Evolutionary conservation across 1,139 yeast genomes (phyloP).

Genomic region (Kodamaea plutei): DNA sequence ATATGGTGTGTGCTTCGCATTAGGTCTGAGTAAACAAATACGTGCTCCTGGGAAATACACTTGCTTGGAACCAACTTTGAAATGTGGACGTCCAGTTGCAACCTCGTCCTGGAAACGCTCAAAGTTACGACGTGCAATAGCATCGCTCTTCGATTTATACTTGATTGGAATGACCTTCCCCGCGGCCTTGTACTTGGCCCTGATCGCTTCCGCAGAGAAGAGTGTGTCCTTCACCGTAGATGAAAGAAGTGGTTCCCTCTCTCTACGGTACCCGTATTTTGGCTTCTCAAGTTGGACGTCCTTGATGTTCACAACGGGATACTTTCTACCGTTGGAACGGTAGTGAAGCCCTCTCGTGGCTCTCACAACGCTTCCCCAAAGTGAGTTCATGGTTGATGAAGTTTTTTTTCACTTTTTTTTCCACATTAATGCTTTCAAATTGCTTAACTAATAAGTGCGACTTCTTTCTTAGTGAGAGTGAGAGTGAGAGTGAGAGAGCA

Average conservation of each 20-base stretch:
- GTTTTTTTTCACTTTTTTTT: too few species aligned
- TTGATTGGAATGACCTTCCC: slow-evolving; percentile 46
- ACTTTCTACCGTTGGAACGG: slow-evolving; percentile 28
- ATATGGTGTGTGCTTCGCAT: slow-evolving; percentile 91
- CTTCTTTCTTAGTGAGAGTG: too few species aligned
- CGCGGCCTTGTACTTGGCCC: slow-evolving; percentile 29
- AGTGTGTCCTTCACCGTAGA: slow-evolving; percentile 39
- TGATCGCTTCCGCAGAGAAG: slow-evolving; percentile 39
- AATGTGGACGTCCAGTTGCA: slow-evolving; percentile 69
- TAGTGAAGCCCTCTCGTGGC: slow-evolving; percentile 25
- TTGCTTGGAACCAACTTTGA: slow-evolving; percentile 68
- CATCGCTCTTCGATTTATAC: slow-evolving; percentile 31
- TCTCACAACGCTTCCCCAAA: slow-evolving; percentile 16
- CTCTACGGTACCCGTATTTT: slow-evolving; percentile 36
- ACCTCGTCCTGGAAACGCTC: slow-evolving; percentile 52
- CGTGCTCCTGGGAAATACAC: slow-evolving; percentile 83
- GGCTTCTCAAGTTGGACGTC: slow-evolving; percentile 40
- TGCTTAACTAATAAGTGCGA: too few species aligned
- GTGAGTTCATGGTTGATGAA: slow-evolving; percentile 6
- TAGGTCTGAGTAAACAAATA: slow-evolving; percentile 73
- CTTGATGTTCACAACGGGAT: slow-evolving; percentile 39
- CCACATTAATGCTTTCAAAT: too few species aligned
- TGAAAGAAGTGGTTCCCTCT: slow-evolving; percentile 38
- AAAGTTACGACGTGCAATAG: slow-evolving; percentile 36
- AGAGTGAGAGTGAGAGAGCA: too few species aligned